Evolutionary conservation across 148 eudicot genomes (phyloP), one percentile per base, ranked within the genome.

Genomic region (Vaccinium darrowii): DNA sequence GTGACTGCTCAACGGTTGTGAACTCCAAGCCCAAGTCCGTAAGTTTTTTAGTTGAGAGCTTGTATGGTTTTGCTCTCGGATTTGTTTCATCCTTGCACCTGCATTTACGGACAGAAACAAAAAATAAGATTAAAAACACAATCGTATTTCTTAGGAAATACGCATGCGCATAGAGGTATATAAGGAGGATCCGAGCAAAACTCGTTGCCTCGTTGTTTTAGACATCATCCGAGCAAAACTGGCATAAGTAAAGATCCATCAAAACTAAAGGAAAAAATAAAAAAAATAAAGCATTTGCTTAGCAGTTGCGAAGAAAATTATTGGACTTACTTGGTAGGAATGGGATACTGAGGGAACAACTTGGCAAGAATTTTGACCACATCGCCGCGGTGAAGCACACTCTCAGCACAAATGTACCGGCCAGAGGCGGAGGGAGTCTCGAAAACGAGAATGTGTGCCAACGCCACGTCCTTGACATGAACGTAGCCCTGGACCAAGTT

Each of bases 261-360:
- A 43, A 43, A 43, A 43, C 47, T 43, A 43, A 43, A 43, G 47
- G 6, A 4, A 8, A 9, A 63, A n/a, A 8, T 25, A 25, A 63
- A 27, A 27, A 63, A 65, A 23, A 9, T 27, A 8, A n/a, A 62
- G 33, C 33, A 65, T 23, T 65, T 65, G 72, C 72, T n/a, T 23
- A 65, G 14, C 72, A 23, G 13, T 36, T 36, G 10, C 16, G 49
- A 39, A 39, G 36, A 16, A 5, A 62, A 56, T 79, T 8, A 53
- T 53, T 0, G 58, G 81, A 90, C 98, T 87, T 93, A 96, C 99
- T 91, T 96, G 86, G 91, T 90, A 14, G 99, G 99, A 36, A 93
- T 89, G 13, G 99, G 99, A 80, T 96, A 94, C 86, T 94, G 97
- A 0, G 99, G 98, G 81, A 96, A 96, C 74, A 92, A 96, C 84